phyloP scores from a whole-genome alignment of 371 early-diverging fungal species.

The Lichtheimia hyalospora region DNA sequence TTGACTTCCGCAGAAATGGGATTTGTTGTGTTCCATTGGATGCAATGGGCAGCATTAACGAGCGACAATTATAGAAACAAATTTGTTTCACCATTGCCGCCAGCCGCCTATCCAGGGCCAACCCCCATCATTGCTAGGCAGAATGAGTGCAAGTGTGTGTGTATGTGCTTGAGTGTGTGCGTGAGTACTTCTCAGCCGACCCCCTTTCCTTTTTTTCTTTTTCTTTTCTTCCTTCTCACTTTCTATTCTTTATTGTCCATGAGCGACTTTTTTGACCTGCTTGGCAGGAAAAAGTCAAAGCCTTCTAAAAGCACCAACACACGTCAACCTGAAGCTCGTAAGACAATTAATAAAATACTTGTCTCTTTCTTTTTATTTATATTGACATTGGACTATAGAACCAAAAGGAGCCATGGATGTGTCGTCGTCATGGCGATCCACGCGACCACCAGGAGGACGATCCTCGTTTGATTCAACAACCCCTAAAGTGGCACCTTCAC shows the following conservation, averaged over 20 bases:
- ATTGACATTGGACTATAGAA: not conserved
- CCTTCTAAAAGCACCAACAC: conserved; percentile 1
- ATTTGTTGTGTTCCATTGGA: too few species aligned
- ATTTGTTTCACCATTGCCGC: too few species aligned
- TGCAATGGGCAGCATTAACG: too few species aligned
- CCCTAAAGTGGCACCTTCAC: not conserved
- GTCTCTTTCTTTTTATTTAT: not conserved
- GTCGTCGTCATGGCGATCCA: conserved; percentile 12
- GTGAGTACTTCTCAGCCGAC: too few species aligned
- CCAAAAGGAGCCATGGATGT: conserved; percentile 5
- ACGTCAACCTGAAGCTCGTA: not conserved
- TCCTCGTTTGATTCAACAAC: conserved; percentile 3
- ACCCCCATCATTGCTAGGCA: too few species aligned
- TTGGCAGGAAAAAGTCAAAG: conserved; percentile 22
- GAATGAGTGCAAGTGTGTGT: too few species aligned
- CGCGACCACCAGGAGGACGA: not conserved
- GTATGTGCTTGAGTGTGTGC: too few species aligned
- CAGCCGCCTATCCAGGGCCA: too few species aligned
- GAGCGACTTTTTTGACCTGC: conserved; percentile 31
- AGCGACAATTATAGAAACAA: too few species aligned
- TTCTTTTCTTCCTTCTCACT: not conserved
- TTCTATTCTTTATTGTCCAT: conserved; percentile 7
- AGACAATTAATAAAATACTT: not conserved
- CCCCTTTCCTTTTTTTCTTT: not conserved
- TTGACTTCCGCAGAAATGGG: too few species aligned